Base-by-base conservation (phyloP, 2,329 filamentous ascomycete genomes). In the Botrytis pseudocinerea region DNA sequence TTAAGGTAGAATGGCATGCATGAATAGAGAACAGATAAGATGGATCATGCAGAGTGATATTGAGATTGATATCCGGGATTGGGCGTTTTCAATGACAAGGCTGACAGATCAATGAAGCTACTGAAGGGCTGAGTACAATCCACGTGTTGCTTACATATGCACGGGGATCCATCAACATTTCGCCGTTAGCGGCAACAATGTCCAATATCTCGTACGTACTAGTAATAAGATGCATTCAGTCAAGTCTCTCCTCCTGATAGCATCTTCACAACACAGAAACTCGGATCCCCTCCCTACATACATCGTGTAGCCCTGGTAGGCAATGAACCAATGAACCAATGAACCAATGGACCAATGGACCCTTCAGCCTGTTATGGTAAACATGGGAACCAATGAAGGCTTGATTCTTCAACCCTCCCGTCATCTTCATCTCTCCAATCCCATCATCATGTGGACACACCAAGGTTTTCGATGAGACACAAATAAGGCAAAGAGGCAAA, bases 1-100 rank as follows among this genome's bases (percentile, higher is more conserved):
- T 62, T 40, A 40, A 62, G 57, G 42, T 51, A 63, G 69, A 44
- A 63, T 62, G 42, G 22, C 28, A 62, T 70, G 32, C 69, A 63
- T 70, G 16, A 44, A 62, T 20, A 35, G 9, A 12, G n/a, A 54
- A n/a, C n/a, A 46, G 18, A 46, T 35, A 61, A 20, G 57, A 44
- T 46, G n/a, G 28, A 28, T n/a, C 38, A 38, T 70, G 28, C 51
- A 65, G 8, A 65, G 8, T 12, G 42, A 32, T 48, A 40, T 20
- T 44, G 25, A 25, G n/a, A 46, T 65, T n/a, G 42, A 28, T 48
- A 46, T 25, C 62, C 18, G n/a, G 9, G 40, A 38, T 20, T 40
- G 28, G 48, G 20, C 3, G n/a, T 40, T 22, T 25, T 62, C 42
- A 38, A 28, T 42, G 38, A 20, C 25, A 42, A 63, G 60, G 60